phyloP scores from a whole-genome alignment of 495 filamentous ascomycete species.

The Tuber brumale region DNA sequence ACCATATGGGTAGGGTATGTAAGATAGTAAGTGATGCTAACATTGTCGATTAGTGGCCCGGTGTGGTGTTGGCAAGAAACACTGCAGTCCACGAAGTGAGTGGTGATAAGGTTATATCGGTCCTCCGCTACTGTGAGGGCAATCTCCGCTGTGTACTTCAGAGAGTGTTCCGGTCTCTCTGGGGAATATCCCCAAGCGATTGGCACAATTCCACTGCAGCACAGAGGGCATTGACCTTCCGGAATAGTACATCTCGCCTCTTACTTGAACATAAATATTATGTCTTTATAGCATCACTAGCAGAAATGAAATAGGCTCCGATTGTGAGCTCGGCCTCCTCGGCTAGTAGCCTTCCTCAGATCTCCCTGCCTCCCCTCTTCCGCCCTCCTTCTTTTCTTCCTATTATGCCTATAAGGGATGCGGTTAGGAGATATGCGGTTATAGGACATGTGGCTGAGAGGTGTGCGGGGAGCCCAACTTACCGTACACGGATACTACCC shows the following conservation, averaged over 20 bases:
- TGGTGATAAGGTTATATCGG: background rate
- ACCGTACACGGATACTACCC: too few species aligned
- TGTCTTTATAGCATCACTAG: background rate
- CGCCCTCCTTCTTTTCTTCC: background rate
- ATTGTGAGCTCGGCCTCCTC: background rate
- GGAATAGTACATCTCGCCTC: background rate
- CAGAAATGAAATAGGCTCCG: too few species aligned
- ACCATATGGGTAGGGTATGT: too few species aligned
- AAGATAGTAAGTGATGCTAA: too few species aligned
- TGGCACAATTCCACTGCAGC: background rate
- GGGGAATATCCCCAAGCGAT: background rate
- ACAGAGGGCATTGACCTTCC: background rate
- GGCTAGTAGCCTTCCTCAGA: background rate
- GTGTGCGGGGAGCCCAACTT: too few species aligned
- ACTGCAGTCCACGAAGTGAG: too few species aligned
- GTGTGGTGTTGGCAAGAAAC: too few species aligned
- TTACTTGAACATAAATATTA: background rate
- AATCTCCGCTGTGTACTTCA: background rate
- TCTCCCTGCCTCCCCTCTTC: background rate
- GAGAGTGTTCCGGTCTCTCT: background rate
- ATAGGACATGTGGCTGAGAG: too few species aligned
- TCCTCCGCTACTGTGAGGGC: background rate
- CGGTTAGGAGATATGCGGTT: too few species aligned
- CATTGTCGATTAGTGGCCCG: background rate
- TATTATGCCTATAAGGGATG: too few species aligned